phyloP scores from a whole-genome alignment of 768 basidiomycete genomes.

The Amanita polypyramis region DNA sequence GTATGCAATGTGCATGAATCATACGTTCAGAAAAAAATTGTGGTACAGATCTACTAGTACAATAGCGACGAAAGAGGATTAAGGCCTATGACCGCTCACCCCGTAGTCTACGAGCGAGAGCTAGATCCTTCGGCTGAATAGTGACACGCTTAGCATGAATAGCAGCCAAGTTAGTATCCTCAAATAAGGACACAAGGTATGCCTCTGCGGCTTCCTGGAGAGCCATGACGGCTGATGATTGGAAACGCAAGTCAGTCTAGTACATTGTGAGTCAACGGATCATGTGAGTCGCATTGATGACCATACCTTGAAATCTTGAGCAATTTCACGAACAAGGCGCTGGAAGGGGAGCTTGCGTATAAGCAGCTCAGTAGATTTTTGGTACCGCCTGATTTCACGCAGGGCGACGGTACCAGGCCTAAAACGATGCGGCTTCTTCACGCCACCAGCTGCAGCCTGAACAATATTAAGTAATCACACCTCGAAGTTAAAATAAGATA shows the following conservation, averaged over 20 bases:
- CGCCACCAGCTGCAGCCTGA: conserved; percentile 44
- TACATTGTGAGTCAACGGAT: conserved; percentile 3
- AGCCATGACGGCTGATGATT: conserved; percentile 83
- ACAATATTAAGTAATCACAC: not conserved
- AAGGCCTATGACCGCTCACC: conserved; percentile 58
- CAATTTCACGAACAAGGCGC: conserved; percentile 82
- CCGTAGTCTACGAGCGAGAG: conserved; percentile 67
- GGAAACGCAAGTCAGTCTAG: conserved; percentile 78
- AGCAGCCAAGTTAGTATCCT: conserved; percentile 77
- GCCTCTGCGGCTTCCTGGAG: conserved; percentile 83
- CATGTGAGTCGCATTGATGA: conserved; percentile 6
- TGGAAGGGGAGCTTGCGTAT: conserved; percentile 72
- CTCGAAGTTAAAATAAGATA: not conserved
- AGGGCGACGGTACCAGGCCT: conserved; percentile 72
- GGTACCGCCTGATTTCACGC: conserved; percentile 61
- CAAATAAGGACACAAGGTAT: conserved; percentile 68
- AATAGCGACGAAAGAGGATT: conserved; percentile 10
- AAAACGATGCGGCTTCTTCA: conserved; percentile 80
- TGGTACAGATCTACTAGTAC: conserved; percentile 14
- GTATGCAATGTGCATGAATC: conserved; percentile 6
- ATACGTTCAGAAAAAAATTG: conserved; percentile 7
- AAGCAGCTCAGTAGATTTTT: conserved; percentile 54
- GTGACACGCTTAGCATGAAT: conserved; percentile 83
- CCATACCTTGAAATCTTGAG: conserved; percentile 81
- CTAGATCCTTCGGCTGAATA: conserved; percentile 81